Evolutionary conservation across 2,329 filamentous ascomycete genomes (phyloP), one percentile per base, ranked within the genome.

Genomic region (Diplodia mutila): DNA sequence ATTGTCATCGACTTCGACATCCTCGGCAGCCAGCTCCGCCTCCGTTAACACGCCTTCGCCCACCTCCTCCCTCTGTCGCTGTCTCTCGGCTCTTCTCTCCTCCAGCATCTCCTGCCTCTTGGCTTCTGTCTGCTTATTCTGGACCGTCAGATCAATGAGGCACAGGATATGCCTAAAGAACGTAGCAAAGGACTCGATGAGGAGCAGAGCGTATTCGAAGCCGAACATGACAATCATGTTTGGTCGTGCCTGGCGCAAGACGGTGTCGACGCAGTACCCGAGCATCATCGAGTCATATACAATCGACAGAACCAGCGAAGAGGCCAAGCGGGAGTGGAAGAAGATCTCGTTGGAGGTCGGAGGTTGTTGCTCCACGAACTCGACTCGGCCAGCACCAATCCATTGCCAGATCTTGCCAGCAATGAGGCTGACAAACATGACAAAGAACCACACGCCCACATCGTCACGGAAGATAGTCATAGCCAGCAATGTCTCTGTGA

Each of bases 181-280:
- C 0, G 93, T 97, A 57, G 94, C 93, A 64, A 89, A 84, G 0
- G 94, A 97, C 63, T 89, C 90, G 11, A 96, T 90, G 2, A 89
- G 85, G 69, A 98, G 82, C 52, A 99, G 89, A 46, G 94, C 94
- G 76, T 98, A 98, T 78, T 99, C 95, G 73, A 99, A 99, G 6
- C 96, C 89, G 75, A 99, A 99, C 93, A 99, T 98, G 70, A 99
- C 93, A 93, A 98, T 99, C 91, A 99, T 98, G 68, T 96, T 95
- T 0, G 94, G 93, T n/a, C 91, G 86, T 2, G 94, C 92, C 76
- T 96, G 90, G 68, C 91, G 89, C 61, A 97, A 89, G 37, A 98
- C 94, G 0, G 91, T 92, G 32, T 89, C 87, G 69, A 97, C 85
- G 68, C 91, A 90, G 78, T 97, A 97, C 59, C 85, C 86, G 71